These are phyloP conservation scores for Arachnomyces sp. DNA, from an alignment of 2,329 filamentous ascomycete species.

Conservation along the genomic window DNA sequence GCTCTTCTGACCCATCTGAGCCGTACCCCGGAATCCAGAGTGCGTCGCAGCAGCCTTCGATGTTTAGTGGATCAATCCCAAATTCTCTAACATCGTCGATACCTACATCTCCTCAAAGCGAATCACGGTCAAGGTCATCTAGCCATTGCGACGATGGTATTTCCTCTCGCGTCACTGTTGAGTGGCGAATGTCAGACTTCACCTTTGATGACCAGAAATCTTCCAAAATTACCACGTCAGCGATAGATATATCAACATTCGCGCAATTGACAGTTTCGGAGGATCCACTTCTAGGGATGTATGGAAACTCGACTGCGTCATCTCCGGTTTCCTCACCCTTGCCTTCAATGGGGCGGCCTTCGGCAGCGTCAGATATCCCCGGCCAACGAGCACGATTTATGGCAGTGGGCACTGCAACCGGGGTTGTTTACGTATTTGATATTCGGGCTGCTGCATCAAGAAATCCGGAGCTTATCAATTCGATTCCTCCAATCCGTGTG, in stretches of 20 bases:
- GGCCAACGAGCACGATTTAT: conserved; percentile 76
- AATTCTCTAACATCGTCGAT: conserved; percentile 16
- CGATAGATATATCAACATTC: conserved; percentile 67
- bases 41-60: conserved; percentile 28
- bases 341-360: conserved; percentile 39
- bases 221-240: conserved; percentile 60
- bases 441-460: conserved; percentile 58
- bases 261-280: conserved; percentile 66
- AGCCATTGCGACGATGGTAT: conserved; percentile 23
- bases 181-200: conserved; percentile 60
- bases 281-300: conserved; percentile 63
- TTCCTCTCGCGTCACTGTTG: conserved; percentile 41
- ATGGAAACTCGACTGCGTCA: conserved; percentile 46
- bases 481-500: conserved; percentile 63
- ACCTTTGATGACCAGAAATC: conserved; percentile 53
- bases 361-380: conserved; percentile 57
- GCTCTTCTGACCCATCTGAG: conserved; percentile 14
- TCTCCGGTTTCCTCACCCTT: conserved; percentile 49
- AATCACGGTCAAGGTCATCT: conserved; percentile 26
- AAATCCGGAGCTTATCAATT: conserved; percentile 48
- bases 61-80: conserved; percentile 43
- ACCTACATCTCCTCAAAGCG: conserved; percentile 6
- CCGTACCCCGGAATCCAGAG: conserved; percentile 13
- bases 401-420: conserved; percentile 70
- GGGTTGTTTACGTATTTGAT: conserved; percentile 78